Evolutionary conservation across 306 rosid genomes (phyloP).

Genomic region (Bauhinia variegata): DNA sequence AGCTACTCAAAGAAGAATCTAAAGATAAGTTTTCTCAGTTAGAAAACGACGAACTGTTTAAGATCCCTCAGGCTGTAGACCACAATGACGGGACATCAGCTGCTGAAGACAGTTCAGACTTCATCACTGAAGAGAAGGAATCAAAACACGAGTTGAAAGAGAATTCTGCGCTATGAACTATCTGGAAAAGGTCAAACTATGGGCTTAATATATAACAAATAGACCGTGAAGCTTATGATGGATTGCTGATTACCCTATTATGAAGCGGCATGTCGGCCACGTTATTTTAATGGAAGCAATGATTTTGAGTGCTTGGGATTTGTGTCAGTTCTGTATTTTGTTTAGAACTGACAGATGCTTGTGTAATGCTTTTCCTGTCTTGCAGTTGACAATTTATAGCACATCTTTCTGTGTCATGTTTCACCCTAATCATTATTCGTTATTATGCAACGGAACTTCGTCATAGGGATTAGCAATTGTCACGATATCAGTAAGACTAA

Average conservation of each 20-base stretch:
- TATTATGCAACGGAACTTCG: not conserved
- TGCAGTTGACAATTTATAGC: not conserved
- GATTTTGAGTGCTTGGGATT: slow-evolving; percentile 26
- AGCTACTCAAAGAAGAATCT: slow-evolving; percentile 75
- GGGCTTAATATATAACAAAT: slow-evolving; percentile 26
- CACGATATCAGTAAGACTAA: not conserved
- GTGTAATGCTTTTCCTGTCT: not conserved
- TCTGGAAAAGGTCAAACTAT: slow-evolving; percentile 9
- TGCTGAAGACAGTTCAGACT: slow-evolving; percentile 73
- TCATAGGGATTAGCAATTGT: not conserved
- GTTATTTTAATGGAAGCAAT: not conserved
- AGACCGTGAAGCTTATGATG: slow-evolving; percentile 36
- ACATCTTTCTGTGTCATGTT: not conserved
- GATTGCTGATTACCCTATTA: slow-evolving; percentile 11
- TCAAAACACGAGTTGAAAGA: slow-evolving; percentile 50
- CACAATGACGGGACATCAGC: slow-evolving; percentile 43
- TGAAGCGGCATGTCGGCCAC: slow-evolving; percentile 29
- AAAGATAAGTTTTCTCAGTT: slow-evolving; percentile 64
- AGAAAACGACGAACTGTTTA: slow-evolving; percentile 71
- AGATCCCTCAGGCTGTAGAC: slow-evolving; percentile 41
- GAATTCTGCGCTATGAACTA: slow-evolving; percentile 31
- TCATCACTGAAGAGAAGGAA: slow-evolving; percentile 71
- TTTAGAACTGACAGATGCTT: slow-evolving; percentile 17
- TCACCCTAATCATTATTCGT: not conserved
- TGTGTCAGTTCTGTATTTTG: slow-evolving; percentile 23